These are phyloP conservation scores for Nepenthes gracilis DNA, from an alignment of 148 eudicot genomes.

Conservation along the genomic window DNA sequence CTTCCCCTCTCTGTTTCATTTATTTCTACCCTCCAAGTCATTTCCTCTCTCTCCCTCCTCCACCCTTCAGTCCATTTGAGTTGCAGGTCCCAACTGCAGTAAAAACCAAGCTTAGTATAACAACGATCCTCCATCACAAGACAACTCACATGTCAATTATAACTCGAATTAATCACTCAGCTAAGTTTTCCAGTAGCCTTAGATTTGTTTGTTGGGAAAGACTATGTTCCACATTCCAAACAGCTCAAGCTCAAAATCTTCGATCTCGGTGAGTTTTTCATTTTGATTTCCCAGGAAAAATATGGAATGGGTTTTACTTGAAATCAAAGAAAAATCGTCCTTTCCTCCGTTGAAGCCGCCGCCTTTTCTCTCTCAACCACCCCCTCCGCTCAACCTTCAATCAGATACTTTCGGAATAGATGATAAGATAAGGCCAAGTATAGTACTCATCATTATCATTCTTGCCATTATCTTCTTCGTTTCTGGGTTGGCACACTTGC, in stretches of 20 bases:
- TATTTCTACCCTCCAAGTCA: neutral
- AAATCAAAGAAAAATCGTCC: slow-evolving; percentile 9
- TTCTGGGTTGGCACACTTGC: slow-evolving; percentile 66
- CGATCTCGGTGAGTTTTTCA: neutral
- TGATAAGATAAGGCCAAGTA: slow-evolving; percentile 57
- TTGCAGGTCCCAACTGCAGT: slow-evolving; percentile 15
- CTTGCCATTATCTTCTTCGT: slow-evolving; percentile 70
- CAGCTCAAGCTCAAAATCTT: too few relatives aligned
- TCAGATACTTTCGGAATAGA: slow-evolving; percentile 23
- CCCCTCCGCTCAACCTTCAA: slow-evolving; percentile 2
- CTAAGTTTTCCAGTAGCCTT: neutral
- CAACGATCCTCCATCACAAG: slow-evolving; percentile 5
- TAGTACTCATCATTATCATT: slow-evolving; percentile 59
- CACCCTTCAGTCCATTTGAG: slow-evolving; percentile 11
- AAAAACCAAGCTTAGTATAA: slow-evolving; percentile 7
- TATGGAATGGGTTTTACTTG: neutral
- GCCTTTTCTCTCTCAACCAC: slow-evolving; percentile 16
- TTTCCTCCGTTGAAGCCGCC: slow-evolving; percentile 6
- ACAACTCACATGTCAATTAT: slow-evolving; percentile 4
- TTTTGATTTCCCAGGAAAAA: too few relatives aligned
- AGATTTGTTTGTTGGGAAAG: too few relatives aligned
- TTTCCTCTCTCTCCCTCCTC: too few relatives aligned
- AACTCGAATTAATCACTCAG: neutral
- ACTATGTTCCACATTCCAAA: too few relatives aligned
- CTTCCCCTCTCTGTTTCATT: neutral